Evolutionary conservation across 2,329 filamentous ascomycete genomes (phyloP), one percentile per base, ranked within the genome.

Genomic region (Phialophora chinensis): DNA sequence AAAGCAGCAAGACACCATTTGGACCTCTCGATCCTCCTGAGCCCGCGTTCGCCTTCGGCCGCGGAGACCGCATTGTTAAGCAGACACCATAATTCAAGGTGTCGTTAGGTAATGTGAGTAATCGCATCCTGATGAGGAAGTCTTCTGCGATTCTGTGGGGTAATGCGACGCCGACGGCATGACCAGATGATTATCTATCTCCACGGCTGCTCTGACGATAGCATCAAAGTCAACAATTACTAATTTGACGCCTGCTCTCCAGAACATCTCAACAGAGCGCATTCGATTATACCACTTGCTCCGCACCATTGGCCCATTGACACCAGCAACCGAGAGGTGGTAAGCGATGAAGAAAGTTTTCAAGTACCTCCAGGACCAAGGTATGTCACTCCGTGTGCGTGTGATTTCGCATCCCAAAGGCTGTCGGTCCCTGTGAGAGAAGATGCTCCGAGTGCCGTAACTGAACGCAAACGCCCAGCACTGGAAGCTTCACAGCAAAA

Each of bases 281-380:
- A 44, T 44, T 44, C 38, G 14, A 20, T 4, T 10, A 35, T n/a
- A 44, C 17, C 38, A 5, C 38, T 4, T 7, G 14, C 17, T n/a
- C 20, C 17, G 6, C 17, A n/a, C 38, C 38, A 8, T n/a, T 44
- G 38, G 14, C 38, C 17, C 17, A n/a, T 8, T n/a, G 38, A 44
- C 38, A 20, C 38, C 38, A 8, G 38, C 38, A 12, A 35, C 38
- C 17, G 14, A 17, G 7, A n/a, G 38, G 38, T n/a, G 38, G 38
- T 44, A 7, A 44, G 38, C 38, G 14, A 71, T 71, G 68, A 71
- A 71, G 60, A 72, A 61, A 55, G 47, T 71, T 56, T 66, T 71
- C 60, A 61, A 60, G 29, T 72, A 72, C 53, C 54, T 72, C 31
- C 70, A 72, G 50, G 66, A 72, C 38, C 70, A 71, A 66, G 69